phyloP scores from a whole-genome alignment of 805 yeast species.

The Sugiyamaella smithiae region DNA sequence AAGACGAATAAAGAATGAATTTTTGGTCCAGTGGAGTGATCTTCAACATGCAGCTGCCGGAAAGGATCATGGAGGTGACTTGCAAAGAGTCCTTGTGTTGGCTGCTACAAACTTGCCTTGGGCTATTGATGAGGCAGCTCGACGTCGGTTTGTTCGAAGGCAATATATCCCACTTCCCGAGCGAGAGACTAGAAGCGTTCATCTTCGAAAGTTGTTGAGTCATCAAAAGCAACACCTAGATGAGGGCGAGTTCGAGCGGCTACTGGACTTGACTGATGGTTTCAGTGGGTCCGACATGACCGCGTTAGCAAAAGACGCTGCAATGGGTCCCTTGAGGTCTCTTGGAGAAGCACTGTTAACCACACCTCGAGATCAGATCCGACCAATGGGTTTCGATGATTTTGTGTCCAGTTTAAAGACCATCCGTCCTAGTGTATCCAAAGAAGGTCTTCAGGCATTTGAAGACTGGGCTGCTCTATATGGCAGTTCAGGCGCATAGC shows the following conservation, averaged over 20 bases:
- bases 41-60: slow-evolving; percentile 85
- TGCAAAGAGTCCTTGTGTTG: slow-evolving; percentile 74
- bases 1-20: slow-evolving; percentile 87
- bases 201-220: slow-evolving; percentile 61
- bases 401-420: slow-evolving; percentile 71
- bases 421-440: slow-evolving; percentile 84
- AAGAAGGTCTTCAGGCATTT: slow-evolving; percentile 72
- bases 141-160: slow-evolving; percentile 86
- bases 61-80: slow-evolving; percentile 49
- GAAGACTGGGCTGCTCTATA: slow-evolving; percentile 86
- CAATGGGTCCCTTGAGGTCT: slow-evolving; percentile 94
- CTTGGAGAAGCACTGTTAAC: slow-evolving; percentile 78
- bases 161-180: slow-evolving; percentile 95
- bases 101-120: slow-evolving; percentile 97
- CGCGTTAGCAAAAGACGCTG: slow-evolving; percentile 92
- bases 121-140: slow-evolving; percentile 96
- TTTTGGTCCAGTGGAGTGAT: slow-evolving; percentile 92
- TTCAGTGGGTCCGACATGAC: slow-evolving; percentile 94
- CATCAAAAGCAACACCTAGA: slow-evolving; percentile 70
- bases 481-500: slow-evolving; percentile 82
- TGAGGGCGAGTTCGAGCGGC: slow-evolving; percentile 57
- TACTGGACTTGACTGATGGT: slow-evolving; percentile 69
- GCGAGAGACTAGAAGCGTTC: slow-evolving; percentile 70
- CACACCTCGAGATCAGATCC: slow-evolving; percentile 66
- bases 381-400: slow-evolving; percentile 72